Evolutionary conservation across 2,329 filamentous ascomycete species (phyloP), one percentile per base, ranked within the genome.

Genomic region (Orbilia ellipsospora): DNA sequence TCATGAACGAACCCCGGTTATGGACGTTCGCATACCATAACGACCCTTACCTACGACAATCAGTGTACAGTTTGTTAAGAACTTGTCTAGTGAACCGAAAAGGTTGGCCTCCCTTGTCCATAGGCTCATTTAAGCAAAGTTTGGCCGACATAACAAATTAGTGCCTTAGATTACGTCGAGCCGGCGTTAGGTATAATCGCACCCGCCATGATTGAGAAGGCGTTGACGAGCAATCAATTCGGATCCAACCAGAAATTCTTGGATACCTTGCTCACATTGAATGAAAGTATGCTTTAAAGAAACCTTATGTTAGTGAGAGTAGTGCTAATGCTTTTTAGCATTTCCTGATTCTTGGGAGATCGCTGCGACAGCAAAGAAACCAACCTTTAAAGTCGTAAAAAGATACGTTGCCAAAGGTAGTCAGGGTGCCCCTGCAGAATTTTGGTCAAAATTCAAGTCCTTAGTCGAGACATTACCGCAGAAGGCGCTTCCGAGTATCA

Each of bases 401-500:
- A 84, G 88, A 7, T 95, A 96, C 78, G 84, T 98, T 5, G 89
- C 91, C 77, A 92, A 90, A 79, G 94, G 95, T 1, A 96, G 94
- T 0, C 92, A 97, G 80, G 88, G 89, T n/a, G 90, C 91, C 2
- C 85, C 88, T 0, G 83, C 86, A 2, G 87, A 86, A 8, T 97
- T 90, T 80, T 99, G 95, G 95, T 82, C 85, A 26, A 87, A 87
- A 15, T 81, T 96, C 36, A 85, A 86, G 45, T 84, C 85, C 31
- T 82, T 98, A 0, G 81, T 97, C 59, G 81, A 82, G 23, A 81
- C 81, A 5, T 79, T 92, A 12, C 90, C 90, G 3, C 72, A 80
- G 4, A 84, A 87, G 20, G 81, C 89, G 0, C 80, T 94, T 0
- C 84, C 90, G 57, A 78, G 82, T 1, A 83, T 86, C 13, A 79